Evolutionary conservation across 78 protist species (phyloP).

Genomic region (Polysphondylium violaceum): DNA sequence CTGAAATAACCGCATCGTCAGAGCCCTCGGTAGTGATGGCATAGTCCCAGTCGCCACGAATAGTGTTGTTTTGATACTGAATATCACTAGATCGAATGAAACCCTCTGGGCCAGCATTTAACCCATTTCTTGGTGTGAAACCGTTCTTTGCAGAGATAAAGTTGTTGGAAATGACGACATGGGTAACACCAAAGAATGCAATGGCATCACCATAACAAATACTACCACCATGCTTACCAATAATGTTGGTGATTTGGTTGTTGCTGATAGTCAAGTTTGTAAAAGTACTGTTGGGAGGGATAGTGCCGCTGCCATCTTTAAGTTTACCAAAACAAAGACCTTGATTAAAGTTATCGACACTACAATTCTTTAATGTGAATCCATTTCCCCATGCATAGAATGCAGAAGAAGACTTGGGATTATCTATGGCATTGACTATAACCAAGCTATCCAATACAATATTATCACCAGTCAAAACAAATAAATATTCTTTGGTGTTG

Average conservation of each 20-base stretch:
- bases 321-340: constrained; percentile 45
- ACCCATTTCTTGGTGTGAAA: constrained; percentile 61
- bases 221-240: constrained; percentile 47
- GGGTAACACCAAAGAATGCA: constrained; percentile 41
- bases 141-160: constrained; percentile 53
- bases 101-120: constrained; percentile 75
- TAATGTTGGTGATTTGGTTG: constrained; percentile 49
- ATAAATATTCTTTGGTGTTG: constrained; percentile 19
- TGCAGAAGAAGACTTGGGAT: constrained; percentile 3
- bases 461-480: constrained; percentile 27
- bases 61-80: constrained; percentile 19
- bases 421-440: neutral
- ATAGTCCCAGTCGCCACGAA: constrained; percentile 76
- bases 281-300: neutral
- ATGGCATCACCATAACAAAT: constrained; percentile 71
- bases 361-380: constrained; percentile 36
- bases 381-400: constrained; percentile 29
- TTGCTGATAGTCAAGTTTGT: neutral
- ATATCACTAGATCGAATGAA: constrained; percentile 18
- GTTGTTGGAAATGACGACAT: constrained; percentile 45
- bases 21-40: constrained; percentile 52
- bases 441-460: constrained; percentile 25
- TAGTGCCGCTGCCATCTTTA: neutral
- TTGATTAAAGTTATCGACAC: constrained; percentile 54
- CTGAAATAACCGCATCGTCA: neutral